A percentile compares a stretch with the other conserved stretches of the same genome.
phyloP scores from a whole-genome alignment of 2,329 filamentous ascomycete species.

The Fonsecaea nubica region DNA sequence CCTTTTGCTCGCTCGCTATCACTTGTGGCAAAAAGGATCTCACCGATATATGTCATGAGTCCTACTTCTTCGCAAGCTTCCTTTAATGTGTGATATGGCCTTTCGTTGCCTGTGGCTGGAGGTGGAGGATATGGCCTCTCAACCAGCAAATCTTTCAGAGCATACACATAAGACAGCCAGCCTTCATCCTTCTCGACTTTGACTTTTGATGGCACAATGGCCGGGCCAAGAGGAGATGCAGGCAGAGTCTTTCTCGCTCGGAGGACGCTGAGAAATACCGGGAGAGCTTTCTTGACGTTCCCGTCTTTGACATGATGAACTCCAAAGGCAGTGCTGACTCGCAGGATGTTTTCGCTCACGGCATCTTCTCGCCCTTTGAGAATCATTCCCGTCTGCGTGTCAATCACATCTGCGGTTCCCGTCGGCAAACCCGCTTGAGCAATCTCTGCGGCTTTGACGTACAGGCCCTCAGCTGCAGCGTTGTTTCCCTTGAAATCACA shows the following conservation, averaged over 20 bases:
- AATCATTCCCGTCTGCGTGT: conserved; percentile 69
- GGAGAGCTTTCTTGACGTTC: conserved; percentile 72
- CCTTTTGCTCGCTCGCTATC: conserved; percentile 67
- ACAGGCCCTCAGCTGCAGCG: conserved; percentile 73
- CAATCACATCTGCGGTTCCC: conserved; percentile 53
- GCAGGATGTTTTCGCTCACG: conserved; percentile 76
- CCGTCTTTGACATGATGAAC: conserved; percentile 75
- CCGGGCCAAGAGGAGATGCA: conserved; percentile 45
- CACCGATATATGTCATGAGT: conserved; percentile 87
- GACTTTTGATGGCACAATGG: conserved; percentile 25
- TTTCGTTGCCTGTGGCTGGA: conserved; percentile 71
- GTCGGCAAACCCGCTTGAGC: conserved; percentile 64
- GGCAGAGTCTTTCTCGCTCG: conserved; percentile 71
- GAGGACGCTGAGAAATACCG: conserved; percentile 84
- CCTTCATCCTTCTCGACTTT: conserved; percentile 39
- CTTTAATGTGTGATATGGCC: conserved; percentile 67
- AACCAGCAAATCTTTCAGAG: conserved; percentile 53
- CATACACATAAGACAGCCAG: conserved; percentile 30
- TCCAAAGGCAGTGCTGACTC: conserved; percentile 76
- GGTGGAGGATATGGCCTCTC: conserved; percentile 72
- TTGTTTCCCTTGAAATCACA: conserved; percentile 75
- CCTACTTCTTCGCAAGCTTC: conserved; percentile 84
- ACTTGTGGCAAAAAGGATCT: conserved; percentile 82
- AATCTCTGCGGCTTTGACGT: conserved; percentile 76
- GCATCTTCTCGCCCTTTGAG: conserved; percentile 60